Evolutionary conservation across 2,329 filamentous ascomycete genomes (phyloP).

Genomic region (Talaromyces rugulosus): DNA sequence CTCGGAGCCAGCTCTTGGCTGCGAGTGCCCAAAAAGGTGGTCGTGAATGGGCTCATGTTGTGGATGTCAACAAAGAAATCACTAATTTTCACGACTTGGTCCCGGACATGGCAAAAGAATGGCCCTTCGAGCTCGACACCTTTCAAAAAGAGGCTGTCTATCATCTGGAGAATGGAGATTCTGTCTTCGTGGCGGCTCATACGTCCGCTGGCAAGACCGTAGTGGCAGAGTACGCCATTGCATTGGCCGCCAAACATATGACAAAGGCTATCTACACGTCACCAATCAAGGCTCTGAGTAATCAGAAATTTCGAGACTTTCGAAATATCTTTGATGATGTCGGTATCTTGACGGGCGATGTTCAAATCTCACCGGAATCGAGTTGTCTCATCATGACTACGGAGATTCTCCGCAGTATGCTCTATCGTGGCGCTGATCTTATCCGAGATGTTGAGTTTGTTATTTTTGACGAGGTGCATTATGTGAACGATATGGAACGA

Average conservation of each 20-base stretch:
- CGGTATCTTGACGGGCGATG: constrained; percentile 92
- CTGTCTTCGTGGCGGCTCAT: constrained; percentile 95
- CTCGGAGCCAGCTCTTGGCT: constrained; percentile 69
- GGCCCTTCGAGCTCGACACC: constrained; percentile 95
- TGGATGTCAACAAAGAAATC: constrained; percentile 89
- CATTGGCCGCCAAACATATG: constrained; percentile 95
- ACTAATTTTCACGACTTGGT: constrained; percentile 92
- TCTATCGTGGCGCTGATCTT: constrained; percentile 91
- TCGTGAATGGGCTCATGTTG: constrained; percentile 96
- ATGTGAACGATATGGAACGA: constrained; percentile 92
- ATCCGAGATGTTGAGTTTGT: constrained; percentile 98
- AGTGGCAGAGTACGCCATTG: constrained; percentile 96
- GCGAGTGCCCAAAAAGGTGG: constrained; percentile 69
- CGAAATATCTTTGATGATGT: constrained; percentile 88
- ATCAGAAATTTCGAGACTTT: constrained; percentile 98
- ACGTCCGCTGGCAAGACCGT: constrained; percentile 98
- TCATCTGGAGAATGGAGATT: constrained; percentile 92
- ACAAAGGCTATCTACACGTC: constrained; percentile 99
- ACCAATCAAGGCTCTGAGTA: constrained; percentile 95
- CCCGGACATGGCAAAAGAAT: constrained; percentile 91
- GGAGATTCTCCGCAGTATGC: constrained; percentile 95
- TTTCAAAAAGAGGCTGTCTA: constrained; percentile 99
- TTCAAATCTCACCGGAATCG: constrained; percentile 95
- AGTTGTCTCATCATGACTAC: constrained; percentile 99
- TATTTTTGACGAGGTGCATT: constrained; percentile 98